Base-by-base conservation (phyloP, 805 yeast species). In the Lipomyces lipofer region DNA sequence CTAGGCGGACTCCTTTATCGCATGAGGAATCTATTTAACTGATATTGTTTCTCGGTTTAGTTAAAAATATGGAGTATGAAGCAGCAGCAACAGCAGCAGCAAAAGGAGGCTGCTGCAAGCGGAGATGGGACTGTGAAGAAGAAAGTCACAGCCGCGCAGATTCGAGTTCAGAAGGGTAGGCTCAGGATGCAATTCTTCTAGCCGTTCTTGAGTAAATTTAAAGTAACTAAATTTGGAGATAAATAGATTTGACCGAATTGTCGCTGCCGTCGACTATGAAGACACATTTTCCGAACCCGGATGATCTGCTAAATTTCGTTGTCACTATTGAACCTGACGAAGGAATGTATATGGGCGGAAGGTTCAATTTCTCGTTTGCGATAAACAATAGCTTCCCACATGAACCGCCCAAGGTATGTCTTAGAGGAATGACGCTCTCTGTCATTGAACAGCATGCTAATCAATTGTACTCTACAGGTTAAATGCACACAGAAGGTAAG, bases 361-460 rank as follows among this genome's bases (percentile, higher is more conserved):
- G 56, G n/a, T 88, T 92, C 71, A 67, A 68, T 19, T 92, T 92
- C 69, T 73, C 75, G n/a, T 80, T 91, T 43, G 74, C 73, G 29
- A 76, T 91, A 38, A 80, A 81, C 46, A 82, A 81, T 38, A 84
- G 82, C 62, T 92, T 84, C 70, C 99, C 99, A 1, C 94, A 91
- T 53, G 94, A 87, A 47, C 90, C 97, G 7, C 99, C 99, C 8
- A 86, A 83, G 66, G 89, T 90, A 51, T 78, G 61, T 17, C 33
- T 19, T 29, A 29, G 8, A 13, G 12, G 8, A 13, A 29, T 29
- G 13, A 29, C 33, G 33, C 9, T 9, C 42, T 10, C 15, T 13
- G 17, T 42, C 10, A 15, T 42, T 42, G 29, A 13, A 9, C 12
- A 9, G 24, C 19, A 19, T 42, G 12, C 15, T 19, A 12, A 19